These are phyloP conservation scores for Blastosporella zonata DNA, from an alignment of 1,284 basidiomycete species.

Conservation along the genomic window DNA sequence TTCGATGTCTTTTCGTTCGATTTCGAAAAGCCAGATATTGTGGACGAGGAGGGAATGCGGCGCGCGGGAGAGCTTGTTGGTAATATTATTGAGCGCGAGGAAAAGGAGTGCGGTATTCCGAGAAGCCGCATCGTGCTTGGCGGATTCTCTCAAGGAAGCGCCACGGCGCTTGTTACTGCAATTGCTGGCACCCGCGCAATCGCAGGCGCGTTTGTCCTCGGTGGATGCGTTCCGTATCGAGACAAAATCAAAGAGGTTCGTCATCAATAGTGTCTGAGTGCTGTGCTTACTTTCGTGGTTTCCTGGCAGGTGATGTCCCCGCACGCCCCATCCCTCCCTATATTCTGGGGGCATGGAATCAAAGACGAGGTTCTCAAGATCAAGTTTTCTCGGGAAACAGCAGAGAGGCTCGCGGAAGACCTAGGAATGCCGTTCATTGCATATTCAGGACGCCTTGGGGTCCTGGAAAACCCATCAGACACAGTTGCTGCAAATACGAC, in stretches of 20 bases:
- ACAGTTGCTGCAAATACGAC: not conserved
- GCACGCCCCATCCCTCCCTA: conserved; percentile 14
- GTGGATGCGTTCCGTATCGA: conserved; percentile 26
- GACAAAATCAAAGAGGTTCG: conserved; percentile 17
- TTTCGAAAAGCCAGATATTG: conserved; percentile 6
- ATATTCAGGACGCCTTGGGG: conserved; percentile 5
- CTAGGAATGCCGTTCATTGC: conserved; percentile 15
- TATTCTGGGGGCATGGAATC: conserved; percentile 25
- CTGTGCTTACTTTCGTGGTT: too few species aligned
- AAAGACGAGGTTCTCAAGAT: conserved; percentile 17
- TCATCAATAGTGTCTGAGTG: not conserved
- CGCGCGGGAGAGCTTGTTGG: conserved; percentile 22
- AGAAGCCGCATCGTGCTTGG: conserved; percentile 20
- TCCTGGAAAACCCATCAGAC: not conserved
- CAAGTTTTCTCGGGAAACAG: conserved; percentile 17
- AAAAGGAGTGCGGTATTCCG: conserved; percentile 13
- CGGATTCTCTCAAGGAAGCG: conserved; percentile 31
- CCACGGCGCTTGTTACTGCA: conserved; percentile 25
- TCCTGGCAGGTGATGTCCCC: conserved; percentile 21
- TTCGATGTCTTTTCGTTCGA: conserved; percentile 29
- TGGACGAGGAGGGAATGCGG: conserved; percentile 28
- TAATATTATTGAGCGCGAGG: conserved; percentile 24
- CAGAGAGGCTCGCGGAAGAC: conserved; percentile 17
- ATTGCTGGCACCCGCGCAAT: conserved; percentile 18
- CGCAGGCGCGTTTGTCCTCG: conserved; percentile 27